phyloP scores from a whole-genome alignment of 345 rosid species.

The Pseudoturritis turrita region DNA sequence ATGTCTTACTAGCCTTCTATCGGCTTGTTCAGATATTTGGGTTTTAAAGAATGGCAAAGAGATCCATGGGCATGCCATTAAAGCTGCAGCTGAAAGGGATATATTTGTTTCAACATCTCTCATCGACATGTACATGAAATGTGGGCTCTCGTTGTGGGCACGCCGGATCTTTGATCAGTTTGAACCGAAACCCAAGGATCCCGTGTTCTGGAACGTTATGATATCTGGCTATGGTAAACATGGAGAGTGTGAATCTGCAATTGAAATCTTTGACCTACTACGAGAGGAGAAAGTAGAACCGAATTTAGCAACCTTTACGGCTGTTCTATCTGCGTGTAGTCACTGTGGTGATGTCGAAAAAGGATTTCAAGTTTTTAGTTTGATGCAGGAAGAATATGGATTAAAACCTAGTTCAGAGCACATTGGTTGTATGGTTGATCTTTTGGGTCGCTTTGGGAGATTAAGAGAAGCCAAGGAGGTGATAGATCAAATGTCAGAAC shows the following conservation, averaged over 20 bases:
- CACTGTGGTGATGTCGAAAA: conserved; percentile 51
- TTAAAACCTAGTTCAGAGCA: conserved; percentile 45
- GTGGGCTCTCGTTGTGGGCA: conserved; percentile 43
- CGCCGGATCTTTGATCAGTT: conserved; percentile 41
- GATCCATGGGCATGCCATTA: conserved; percentile 50
- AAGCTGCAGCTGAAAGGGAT: conserved; percentile 34
- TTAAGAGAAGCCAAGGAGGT: conserved; percentile 52
- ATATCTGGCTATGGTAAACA: conserved; percentile 70
- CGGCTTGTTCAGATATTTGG: conserved; percentile 53
- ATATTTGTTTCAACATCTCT: conserved; percentile 48
- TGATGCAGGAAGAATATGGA: conserved; percentile 37
- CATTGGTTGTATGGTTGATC: conserved; percentile 56
- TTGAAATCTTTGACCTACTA: conserved; percentile 47
- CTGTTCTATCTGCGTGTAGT: conserved; percentile 47
- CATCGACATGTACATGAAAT: conserved; percentile 61
- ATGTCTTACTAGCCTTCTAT: conserved; percentile 54
- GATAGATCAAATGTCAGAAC: conserved; percentile 38
- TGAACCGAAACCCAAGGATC: conserved; percentile 48
- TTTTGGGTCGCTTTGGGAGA: conserved; percentile 50
- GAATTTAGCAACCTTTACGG: conserved; percentile 47
- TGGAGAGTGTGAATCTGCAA: conserved; percentile 48
- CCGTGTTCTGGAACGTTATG: conserved; percentile 72
- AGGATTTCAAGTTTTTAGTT: conserved; percentile 39
- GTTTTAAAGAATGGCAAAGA: conserved; percentile 50
- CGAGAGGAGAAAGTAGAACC: conserved; percentile 42